Percentiles rank a stretch among this genome's conserved stretches.
Conservation (phyloP, 306 rosid species). For the Mimosa pudica region DNA sequence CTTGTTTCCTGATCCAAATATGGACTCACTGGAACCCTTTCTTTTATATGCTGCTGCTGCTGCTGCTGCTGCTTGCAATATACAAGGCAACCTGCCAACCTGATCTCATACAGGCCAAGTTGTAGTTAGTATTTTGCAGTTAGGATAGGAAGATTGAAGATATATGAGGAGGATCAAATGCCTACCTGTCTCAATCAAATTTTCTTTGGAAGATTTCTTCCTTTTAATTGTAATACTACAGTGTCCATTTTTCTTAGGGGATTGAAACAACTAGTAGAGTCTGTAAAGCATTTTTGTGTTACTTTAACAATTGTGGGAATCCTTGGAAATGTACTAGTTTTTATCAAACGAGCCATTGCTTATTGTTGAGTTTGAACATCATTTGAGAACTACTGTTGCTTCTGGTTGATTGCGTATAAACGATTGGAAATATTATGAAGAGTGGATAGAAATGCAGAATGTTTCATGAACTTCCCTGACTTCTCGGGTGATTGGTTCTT, state of each 20-base stretch:
- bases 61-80: neutral
- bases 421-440: neutral
- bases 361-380: neutral
- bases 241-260: neutral
- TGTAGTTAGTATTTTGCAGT: slow-evolving; percentile 17
- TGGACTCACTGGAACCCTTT: neutral
- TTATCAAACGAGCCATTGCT: neutral
- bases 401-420: neutral
- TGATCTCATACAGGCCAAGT: slow-evolving; percentile 20
- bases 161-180: slow-evolving; percentile 10
- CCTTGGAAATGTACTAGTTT: neutral
- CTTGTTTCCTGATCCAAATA: slow-evolving; percentile 26
- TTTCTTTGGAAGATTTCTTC: neutral
- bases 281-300: slow-evolving; percentile 27
- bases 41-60: no score
- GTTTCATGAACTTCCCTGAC: neutral
- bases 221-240: neutral
- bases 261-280: neutral
- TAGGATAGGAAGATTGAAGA: slow-evolving; percentile 8
- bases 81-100: slow-evolving; percentile 5
- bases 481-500: neutral
- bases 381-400: neutral
- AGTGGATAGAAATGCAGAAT: neutral
- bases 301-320: neutral
- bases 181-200: slow-evolving; percentile 14